Conservation (phyloP, 345 rosid species). For the Gossypium herbaceum region DNA sequence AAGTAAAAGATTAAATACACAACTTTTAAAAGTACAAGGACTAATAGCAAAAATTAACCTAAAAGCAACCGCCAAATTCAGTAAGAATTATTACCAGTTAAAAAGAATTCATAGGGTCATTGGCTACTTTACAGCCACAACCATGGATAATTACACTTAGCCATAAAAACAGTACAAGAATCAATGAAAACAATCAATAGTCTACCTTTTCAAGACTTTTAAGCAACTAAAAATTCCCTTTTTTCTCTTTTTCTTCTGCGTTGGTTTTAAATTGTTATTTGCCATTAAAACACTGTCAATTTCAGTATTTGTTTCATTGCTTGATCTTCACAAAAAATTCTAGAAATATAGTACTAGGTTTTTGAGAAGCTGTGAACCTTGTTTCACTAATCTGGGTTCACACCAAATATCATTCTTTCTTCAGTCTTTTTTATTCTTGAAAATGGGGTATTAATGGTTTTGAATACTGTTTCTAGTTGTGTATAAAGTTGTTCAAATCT, state of each 20-base stretch:
- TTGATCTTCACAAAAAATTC: background rate
- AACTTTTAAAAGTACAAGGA: no score
- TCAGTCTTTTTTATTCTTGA: background rate
- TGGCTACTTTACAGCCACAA: background rate
- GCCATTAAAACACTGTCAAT: no score
- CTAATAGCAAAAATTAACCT: no score
- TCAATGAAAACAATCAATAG: background rate
- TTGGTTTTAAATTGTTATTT: no score
- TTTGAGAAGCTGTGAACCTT: background rate
- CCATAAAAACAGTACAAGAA: background rate
- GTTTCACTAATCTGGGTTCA: background rate
- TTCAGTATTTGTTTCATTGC: no score
- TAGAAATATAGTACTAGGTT: no score
- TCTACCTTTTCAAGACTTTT: background rate
- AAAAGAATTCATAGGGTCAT: background rate
- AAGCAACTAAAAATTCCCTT: background rate
- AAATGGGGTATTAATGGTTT: background rate
- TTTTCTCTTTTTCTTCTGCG: no score
- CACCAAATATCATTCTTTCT: background rate
- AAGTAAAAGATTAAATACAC: no score
- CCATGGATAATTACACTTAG: background rate
- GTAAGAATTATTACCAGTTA: background rate
- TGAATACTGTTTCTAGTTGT: background rate
- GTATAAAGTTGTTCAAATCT: background rate
- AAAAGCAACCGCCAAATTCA: no score